Conservation (phyloP, 257 asterid species). For the Misopates orontium region DNA sequence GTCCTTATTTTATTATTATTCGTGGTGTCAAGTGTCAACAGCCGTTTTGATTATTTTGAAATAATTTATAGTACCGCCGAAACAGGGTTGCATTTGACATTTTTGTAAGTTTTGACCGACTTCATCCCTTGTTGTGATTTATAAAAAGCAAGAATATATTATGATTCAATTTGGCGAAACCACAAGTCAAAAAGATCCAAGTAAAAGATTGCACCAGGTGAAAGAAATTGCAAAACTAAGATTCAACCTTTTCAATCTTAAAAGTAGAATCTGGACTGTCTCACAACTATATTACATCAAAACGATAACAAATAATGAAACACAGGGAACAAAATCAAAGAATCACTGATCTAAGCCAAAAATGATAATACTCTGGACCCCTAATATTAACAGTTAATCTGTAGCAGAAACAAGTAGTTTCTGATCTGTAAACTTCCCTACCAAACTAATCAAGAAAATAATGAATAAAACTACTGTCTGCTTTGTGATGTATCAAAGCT, state of each 20-base stretch:
- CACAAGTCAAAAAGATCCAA: neutral
- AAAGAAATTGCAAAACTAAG: neutral
- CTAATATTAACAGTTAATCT: constrained; percentile 25
- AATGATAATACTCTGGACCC: constrained; percentile 25
- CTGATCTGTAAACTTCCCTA: constrained; percentile 36
- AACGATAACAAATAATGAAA: constrained; percentile 33
- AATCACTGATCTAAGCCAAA: constrained; percentile 38
- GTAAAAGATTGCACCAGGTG: neutral
- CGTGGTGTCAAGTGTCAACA: too few species aligned
- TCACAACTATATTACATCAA: constrained; percentile 44
- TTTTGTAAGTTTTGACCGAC: too few species aligned
- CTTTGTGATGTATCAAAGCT: constrained; percentile 20
- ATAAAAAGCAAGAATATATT: too few species aligned
- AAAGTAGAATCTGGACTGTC: constrained; percentile 22
- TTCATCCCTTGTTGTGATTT: too few species aligned
- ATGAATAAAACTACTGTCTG: constrained; percentile 22
- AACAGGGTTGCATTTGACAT: too few species aligned
- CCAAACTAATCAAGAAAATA: constrained; percentile 32
- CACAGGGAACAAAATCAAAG: constrained; percentile 34
- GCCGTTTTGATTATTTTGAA: too few species aligned
- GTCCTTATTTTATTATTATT: too few species aligned
- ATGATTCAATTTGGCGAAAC: neutral
- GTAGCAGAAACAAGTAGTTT: constrained; percentile 32
- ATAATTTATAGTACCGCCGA: too few species aligned
- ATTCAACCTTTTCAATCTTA: constrained; percentile 17